Evolutionary conservation across 768 basidiomycete genomes (phyloP).

Genomic region (Strobilomyces echinocephalus): DNA sequence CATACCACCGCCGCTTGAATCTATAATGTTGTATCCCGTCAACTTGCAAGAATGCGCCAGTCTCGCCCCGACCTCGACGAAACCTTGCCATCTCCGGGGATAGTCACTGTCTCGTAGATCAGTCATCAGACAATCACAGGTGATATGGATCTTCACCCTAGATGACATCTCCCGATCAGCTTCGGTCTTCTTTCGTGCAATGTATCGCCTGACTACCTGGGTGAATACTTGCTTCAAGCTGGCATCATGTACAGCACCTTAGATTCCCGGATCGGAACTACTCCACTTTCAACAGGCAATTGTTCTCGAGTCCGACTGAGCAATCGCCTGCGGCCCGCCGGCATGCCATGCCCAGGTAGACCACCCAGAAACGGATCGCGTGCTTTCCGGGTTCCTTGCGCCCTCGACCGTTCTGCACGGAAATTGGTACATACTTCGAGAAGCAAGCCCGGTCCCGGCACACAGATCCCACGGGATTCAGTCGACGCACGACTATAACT

Average conservation of each 20-base stretch:
- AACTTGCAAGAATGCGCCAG: too few species aligned
- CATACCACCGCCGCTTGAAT: not conserved
- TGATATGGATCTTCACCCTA: not conserved
- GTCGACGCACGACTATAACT: not conserved
- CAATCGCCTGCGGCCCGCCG: too few species aligned
- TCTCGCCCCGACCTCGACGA: too few species aligned
- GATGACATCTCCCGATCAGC: not conserved
- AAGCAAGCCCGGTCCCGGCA: not conserved
- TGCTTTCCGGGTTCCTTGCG: not conserved
- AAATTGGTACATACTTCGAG: not conserved
- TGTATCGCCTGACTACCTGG: not conserved
- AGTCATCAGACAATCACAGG: not conserved
- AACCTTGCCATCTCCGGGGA: too few species aligned
- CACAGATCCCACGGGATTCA: constrained; percentile 6
- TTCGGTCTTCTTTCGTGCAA: not conserved
- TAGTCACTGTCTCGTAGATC: too few species aligned
- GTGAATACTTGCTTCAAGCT: too few species aligned
- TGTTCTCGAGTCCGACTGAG: too few species aligned
- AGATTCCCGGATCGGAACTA: too few species aligned
- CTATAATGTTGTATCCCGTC: not conserved
- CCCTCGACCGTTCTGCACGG: constrained; percentile 16
- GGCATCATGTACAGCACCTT: too few species aligned
- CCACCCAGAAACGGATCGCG: not conserved
- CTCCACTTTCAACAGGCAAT: too few species aligned
- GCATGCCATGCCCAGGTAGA: too few species aligned